Evolutionary conservation across 768 basidiomycete species (phyloP), one percentile per base, ranked within the genome.

Genomic region (Mrakia gelida): DNA sequence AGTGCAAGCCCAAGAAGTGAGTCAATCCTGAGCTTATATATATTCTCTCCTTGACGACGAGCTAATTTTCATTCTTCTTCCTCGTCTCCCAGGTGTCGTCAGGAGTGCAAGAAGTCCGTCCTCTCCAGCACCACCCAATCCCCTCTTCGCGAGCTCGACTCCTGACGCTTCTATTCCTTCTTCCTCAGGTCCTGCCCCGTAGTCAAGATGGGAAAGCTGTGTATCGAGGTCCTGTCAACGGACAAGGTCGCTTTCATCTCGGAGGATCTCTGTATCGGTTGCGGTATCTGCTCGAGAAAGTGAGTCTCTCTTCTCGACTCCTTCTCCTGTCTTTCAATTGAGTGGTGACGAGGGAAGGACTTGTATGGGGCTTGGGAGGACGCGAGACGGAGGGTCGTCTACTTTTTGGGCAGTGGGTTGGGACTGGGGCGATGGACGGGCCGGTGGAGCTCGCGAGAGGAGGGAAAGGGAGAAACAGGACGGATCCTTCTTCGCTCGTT

Each of bases 271-370:
- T 99, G 97, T 84, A 99, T 99, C 79, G 97, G 97, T 82, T 99
- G 97, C 85, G 97, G 97, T 92, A 98, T 99, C 83, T 99, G 97
- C 84, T 95, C 98, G 49, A 98, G 98, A 87, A 99, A 98, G 96
- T 97, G 83, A 84, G 91, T 86, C 9, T 11, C 9, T 11, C 4
- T 4, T 10, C 45, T 43, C 15, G n/a, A 43, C 41, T 59, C 49
- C 59, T 45, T 10, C 45, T 45, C 45, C 45, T 45, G 11, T 45
- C 32, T 49, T 67, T 71, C 10, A 26, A 32, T 23, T 56, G 21
- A 26, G 15, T 71, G 8, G 30, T 59, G 77, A 30, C 41, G 43
- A 62, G 15, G 45, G 32, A 70, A 15, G 32, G 26, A 52, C 26
- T n/a, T 74, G 45, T 62, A 78, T 38, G 30, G 16, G 61, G 16